A percentile compares a stretch with the other conserved stretches of the same genome.
These are phyloP conservation scores for Trametes coccinea DNA, from an alignment of 768 basidiomycete species.

Conservation along the genomic window DNA sequence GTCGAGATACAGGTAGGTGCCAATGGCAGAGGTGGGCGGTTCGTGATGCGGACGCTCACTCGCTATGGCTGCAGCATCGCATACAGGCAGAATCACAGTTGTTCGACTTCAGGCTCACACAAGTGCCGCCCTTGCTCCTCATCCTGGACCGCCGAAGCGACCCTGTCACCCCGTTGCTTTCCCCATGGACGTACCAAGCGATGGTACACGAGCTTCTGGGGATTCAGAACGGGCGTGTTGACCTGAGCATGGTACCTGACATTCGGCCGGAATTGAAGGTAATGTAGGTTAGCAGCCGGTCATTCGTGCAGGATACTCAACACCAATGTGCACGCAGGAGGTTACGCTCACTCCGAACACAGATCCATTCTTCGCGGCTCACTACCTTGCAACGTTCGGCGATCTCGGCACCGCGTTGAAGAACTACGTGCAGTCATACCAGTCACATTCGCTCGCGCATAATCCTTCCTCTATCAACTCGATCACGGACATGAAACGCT, in stretches of 20 bases:
- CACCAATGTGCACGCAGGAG: conserved; percentile 56
- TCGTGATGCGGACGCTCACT: conserved; percentile 6
- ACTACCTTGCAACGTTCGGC: conserved; percentile 92
- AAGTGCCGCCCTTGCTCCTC: conserved; percentile 84
- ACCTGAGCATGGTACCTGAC: conserved; percentile 80
- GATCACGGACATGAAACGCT: conserved; percentile 94
- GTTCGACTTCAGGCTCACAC: conserved; percentile 91
- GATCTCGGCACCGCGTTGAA: conserved; percentile 92
- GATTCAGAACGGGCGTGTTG: conserved; percentile 92
- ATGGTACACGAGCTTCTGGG: conserved; percentile 97
- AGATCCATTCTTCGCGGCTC: conserved; percentile 91
- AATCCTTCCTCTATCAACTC: conserved; percentile 86
- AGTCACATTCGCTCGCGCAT: conserved; percentile 75
- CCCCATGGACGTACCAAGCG: conserved; percentile 99
- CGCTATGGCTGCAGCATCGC: conserved; percentile 52
- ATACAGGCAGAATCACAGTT: conserved; percentile 79
- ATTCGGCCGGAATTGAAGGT: conserved; percentile 85
- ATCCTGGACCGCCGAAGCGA: conserved; percentile 96
- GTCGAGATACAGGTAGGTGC: conserved; percentile 74
- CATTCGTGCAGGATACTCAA: neutral
- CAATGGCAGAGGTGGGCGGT: neutral
- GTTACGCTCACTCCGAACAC: conserved; percentile 88
- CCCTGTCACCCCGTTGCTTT: conserved; percentile 92
- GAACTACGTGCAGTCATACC: conserved; percentile 92
- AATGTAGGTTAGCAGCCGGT: conserved; percentile 26